These are phyloP conservation scores for Acer campestre DNA, from an alignment of 345 rosid species.

Conservation along the genomic window DNA sequence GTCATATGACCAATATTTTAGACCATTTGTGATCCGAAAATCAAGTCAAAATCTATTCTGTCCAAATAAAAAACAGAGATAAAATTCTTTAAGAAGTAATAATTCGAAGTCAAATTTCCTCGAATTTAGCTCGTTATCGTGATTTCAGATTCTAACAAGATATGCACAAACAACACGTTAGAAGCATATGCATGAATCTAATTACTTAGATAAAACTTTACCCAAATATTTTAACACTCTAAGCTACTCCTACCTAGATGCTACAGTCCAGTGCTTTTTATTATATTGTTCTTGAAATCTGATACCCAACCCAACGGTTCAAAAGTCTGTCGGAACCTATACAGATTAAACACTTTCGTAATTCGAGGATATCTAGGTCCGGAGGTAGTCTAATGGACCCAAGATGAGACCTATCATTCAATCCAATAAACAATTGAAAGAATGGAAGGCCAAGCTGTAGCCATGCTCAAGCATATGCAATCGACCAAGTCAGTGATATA, in stretches of 20 bases:
- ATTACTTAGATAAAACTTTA: background rate
- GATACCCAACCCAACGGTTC: too few species aligned
- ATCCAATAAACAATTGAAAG: too few species aligned
- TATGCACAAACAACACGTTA: background rate
- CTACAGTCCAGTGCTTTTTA: too few species aligned
- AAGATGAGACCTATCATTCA: background rate
- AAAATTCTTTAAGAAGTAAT: background rate
- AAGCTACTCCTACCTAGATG: too few species aligned
- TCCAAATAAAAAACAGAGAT: background rate
- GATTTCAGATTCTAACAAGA: background rate
- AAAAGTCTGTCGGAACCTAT: too few species aligned
- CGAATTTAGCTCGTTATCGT: background rate
- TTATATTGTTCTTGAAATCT: too few species aligned
- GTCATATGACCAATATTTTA: background rate
- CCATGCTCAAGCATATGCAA: background rate
- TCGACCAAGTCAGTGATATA: too few species aligned
- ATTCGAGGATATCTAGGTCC: too few species aligned
- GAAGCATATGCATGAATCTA: background rate
- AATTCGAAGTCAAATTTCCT: background rate
- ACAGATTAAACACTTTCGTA: too few species aligned
- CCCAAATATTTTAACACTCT: too few species aligned
- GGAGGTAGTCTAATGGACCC: background rate
- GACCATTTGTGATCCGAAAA: background rate
- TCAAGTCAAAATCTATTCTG: background rate
- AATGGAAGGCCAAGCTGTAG: background rate